These are phyloP conservation scores for Magnusiomyces tetraspermus DNA, from an alignment of 1,139 yeast genomes.

Conservation along the genomic window DNA sequence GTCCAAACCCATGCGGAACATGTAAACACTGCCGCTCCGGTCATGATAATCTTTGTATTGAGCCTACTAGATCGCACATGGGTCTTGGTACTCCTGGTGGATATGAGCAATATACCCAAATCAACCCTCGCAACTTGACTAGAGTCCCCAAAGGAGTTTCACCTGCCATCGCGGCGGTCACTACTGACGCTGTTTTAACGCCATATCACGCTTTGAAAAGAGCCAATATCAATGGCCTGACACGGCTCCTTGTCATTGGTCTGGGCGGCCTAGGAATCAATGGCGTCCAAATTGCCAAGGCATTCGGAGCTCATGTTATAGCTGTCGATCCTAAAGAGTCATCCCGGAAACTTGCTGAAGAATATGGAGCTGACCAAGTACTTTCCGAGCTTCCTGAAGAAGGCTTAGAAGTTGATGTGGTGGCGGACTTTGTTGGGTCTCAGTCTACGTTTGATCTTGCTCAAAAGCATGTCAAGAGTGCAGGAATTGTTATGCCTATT, in stretches of 20 bases:
- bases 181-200: slow-evolving; percentile 44
- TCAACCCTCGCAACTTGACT: slow-evolving; percentile 19
- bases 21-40: slow-evolving; percentile 41
- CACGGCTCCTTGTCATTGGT: slow-evolving; percentile 40
- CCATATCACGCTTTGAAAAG: slow-evolving; percentile 42
- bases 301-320: slow-evolving; percentile 37
- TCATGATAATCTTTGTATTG: slow-evolving; percentile 35
- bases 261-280: slow-evolving; percentile 46
- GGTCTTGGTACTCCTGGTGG: slow-evolving; percentile 45
- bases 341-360: slow-evolving; percentile 29
- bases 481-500: slow-evolving; percentile 38
- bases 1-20: slow-evolving; percentile 38
- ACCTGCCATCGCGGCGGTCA: slow-evolving; percentile 41
- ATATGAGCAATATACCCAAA: slow-evolving; percentile 40
- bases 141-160: slow-evolving; percentile 43
- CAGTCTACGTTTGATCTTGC: slow-evolving; percentile 31
- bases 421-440: slow-evolving; percentile 41
- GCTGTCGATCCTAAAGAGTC: slow-evolving; percentile 37
- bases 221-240: slow-evolving; percentile 33
- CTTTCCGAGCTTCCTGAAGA: slow-evolving; percentile 29
- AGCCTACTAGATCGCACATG: slow-evolving; percentile 9
- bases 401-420: slow-evolving; percentile 24
- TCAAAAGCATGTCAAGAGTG: slow-evolving; percentile 29
- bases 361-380: slow-evolving; percentile 40
- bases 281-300: slow-evolving; percentile 40